Evolutionary conservation across 2,329 filamentous ascomycete species (phyloP), one percentile per base, ranked within the genome.

Genomic region (Arachnopeziza araneosa): DNA sequence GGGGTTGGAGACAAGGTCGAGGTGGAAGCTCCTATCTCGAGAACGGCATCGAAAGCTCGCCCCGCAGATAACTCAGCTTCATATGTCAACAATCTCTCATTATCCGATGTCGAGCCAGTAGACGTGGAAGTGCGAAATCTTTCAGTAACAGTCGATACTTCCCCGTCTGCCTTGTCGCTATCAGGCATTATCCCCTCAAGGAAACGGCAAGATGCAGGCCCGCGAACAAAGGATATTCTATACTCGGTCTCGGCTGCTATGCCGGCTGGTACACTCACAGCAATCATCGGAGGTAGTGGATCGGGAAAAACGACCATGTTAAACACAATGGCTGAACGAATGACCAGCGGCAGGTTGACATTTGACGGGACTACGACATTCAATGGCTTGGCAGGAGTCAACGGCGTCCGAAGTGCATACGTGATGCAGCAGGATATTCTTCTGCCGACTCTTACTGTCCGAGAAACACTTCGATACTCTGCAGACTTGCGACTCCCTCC

Each of bases 351-450:
- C 0, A 74, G 80, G 9, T 69, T 84, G 19, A 74, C 74, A 1
- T 79, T 83, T 30, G 75, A 78, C 2, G 88, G 89, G 0, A 71
- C 73, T 2, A 80, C 79, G 0, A 81, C 79, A 0, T 91, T 89
- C 73, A 91, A 90, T 69, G 82, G 80, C 1, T 72, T 75, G 48
- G 66, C 77, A 24, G 79, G 83, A 1, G 77, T 85, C 4, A 75
- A 80, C 24, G 77, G 76, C 59, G 76, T 87, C 53, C 76, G 86
- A 56, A 82, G 86, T 71, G 82, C 86, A 55, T 90, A 91, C 76
- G 88, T 89, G 22, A 89, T 88, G 80, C 87, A 92, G 70, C 87
- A 91, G 66, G 89, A 93, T 68, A 80, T 91, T 17, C 76, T 93
- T 1, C 77, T 91, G 0, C 86, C 89, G 0, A 88, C 87, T 0